These are phyloP conservation scores for Daldinia sp. DNA, from an alignment of 2,329 filamentous ascomycete species.

Conservation along the genomic window DNA sequence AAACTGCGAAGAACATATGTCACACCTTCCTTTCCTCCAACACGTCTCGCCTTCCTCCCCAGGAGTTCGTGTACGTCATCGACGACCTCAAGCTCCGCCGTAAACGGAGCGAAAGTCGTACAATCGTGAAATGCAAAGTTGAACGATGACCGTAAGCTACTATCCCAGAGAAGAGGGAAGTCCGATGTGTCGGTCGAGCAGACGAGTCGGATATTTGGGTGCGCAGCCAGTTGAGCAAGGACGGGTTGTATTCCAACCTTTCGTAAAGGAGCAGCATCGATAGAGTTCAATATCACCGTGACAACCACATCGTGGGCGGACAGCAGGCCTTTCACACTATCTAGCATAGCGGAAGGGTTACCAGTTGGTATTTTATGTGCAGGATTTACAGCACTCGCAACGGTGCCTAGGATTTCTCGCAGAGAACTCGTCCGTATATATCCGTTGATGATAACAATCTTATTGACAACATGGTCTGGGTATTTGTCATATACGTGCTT, in stretches of 20 bases:
- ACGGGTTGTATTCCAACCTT: slow-evolving; percentile 73
- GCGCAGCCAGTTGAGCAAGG: slow-evolving; percentile 78
- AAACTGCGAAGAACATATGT: slow-evolving; percentile 89
- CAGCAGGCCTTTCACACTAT: slow-evolving; percentile 70
- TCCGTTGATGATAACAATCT: slow-evolving; percentile 87
- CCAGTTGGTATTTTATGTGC: slow-evolving; percentile 61
- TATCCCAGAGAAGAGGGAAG: slow-evolving; percentile 90
- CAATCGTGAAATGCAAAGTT: slow-evolving; percentile 93
- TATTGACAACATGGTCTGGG: slow-evolving; percentile 53
- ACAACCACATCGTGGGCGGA: slow-evolving; percentile 60
- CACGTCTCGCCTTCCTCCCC: slow-evolving; percentile 78
- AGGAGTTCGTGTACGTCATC: slow-evolving; percentile 90
- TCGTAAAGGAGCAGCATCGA: slow-evolving; percentile 82
- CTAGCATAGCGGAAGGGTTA: slow-evolving; percentile 73
- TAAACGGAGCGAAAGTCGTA: slow-evolving; percentile 84
- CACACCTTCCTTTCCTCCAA: slow-evolving; percentile 90
- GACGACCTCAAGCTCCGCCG: slow-evolving; percentile 80
- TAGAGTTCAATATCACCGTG: slow-evolving; percentile 81
- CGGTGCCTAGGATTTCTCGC: slow-evolving; percentile 73
- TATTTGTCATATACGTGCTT: slow-evolving; percentile 66
- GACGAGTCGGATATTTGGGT: slow-evolving; percentile 75
- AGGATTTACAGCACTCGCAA: slow-evolving; percentile 70
- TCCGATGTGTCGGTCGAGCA: slow-evolving; percentile 88
- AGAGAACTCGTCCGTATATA: slow-evolving; percentile 73
- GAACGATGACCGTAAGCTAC: slow-evolving; percentile 80